Evolutionary conservation across 2,329 filamentous ascomycete species (phyloP), one percentile per base, ranked within the genome.

Genomic region (Ceratocystis cubensis): DNA sequence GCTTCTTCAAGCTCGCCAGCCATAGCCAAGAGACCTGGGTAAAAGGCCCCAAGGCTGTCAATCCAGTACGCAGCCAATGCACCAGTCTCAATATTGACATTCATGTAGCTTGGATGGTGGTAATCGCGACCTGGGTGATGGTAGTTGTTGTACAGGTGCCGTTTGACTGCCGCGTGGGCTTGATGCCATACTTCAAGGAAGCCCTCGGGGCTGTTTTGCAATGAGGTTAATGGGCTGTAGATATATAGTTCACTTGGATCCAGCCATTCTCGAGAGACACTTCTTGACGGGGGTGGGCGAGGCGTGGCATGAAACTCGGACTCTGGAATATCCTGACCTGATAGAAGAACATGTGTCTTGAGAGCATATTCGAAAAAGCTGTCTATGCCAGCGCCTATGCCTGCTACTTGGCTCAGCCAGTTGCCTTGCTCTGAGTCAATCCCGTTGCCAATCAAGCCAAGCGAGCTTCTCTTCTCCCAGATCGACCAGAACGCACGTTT

Each of bases 331-430:
- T 80, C 81, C 67, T 88, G 84, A 1, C 90, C 89, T 1, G 93
- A 96, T 25, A 97, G 83, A 28, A 99, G 77, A 68, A 99, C 89
- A 73, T 96, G 87, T 20, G 91, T 91, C 76, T 99, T 99, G 72
- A 97, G 82, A 2, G 94, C 92, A 75, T 99, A 99, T 76, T 99
- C 94, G 73, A 96, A 97, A 77, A 99, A 99, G 76, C 92, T 96
- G 77, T 99, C 94, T 72, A 96, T 91, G 48, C 94, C 94, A 6
- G 94, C 94, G 63, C 94, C 94, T 71, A 99, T 96, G 37, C 94
- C 93, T n/a, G 93, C 87, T 74, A 90, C 92, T 1, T 89, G 83
- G 7, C 88, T 88, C 44, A 94, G 87, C 94, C 94, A 99, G 70
- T 88, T 82, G 0, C 93, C 94, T 33, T 85, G 88, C 73, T 97